Percentiles rank a stretch among this genome's conserved stretches.
Conservation (phyloP, 2,329 filamentous ascomycete species). For the Graphilbum ipis-grandicollis region DNA sequence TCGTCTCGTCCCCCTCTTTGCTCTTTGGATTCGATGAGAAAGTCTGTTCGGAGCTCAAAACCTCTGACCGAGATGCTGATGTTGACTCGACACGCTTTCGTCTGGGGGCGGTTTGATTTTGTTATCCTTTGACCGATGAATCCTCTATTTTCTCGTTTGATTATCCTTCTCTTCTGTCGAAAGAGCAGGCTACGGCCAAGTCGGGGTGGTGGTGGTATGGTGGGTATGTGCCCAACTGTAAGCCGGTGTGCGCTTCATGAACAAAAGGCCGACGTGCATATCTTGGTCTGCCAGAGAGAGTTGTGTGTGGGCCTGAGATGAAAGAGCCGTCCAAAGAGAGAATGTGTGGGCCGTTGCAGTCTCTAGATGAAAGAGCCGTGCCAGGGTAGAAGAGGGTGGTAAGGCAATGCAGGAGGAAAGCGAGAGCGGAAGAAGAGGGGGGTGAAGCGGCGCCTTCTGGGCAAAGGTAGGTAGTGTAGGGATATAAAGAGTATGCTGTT, state of each 20-base stretch:
- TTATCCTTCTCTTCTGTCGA: too few relatives aligned
- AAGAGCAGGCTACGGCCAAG: background rate
- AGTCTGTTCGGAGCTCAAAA: too few relatives aligned
- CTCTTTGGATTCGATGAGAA: too few relatives aligned
- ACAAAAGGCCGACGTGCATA: background rate
- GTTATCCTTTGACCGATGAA: background rate
- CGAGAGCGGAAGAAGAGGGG: background rate
- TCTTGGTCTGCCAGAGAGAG: background rate
- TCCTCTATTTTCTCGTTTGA: background rate
- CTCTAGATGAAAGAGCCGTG: too few relatives aligned
- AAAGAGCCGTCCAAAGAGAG: too few relatives aligned
- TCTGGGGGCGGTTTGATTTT: too few relatives aligned
- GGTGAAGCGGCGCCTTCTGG: background rate
- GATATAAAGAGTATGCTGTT: background rate
- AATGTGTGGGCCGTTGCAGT: too few relatives aligned
- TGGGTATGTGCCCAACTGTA: background rate
- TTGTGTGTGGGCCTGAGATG: too few relatives aligned
- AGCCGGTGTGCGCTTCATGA: background rate
- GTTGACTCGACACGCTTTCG: too few relatives aligned
- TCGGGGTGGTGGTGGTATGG: background rate
- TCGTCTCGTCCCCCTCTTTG: too few relatives aligned
- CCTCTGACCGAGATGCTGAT: too few relatives aligned
- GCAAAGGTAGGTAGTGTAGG: background rate
- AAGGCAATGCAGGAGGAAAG: background rate
- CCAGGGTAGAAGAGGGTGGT: too few relatives aligned